These are phyloP conservation scores for Penicillium sclerotiorum DNA, from an alignment of 2,329 filamentous ascomycete genomes.

Conservation along the genomic window DNA sequence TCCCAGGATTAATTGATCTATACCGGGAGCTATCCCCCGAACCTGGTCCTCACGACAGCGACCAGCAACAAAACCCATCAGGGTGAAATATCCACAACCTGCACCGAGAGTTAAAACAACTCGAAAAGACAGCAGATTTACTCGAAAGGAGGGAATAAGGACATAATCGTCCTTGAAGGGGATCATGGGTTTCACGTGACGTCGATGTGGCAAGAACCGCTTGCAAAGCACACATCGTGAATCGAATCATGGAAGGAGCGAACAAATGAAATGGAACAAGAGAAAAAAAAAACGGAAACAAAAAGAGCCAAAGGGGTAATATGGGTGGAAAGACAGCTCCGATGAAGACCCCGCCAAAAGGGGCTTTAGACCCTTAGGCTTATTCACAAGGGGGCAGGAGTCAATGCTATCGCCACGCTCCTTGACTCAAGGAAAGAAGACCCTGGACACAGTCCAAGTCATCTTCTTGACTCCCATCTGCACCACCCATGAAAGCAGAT, in stretches of 20 bases:
- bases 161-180: slow-evolving; percentile 10
- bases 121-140: slow-evolving; percentile 5
- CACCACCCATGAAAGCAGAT: slow-evolving; percentile 71
- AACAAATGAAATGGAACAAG: slow-evolving; percentile 19
- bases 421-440: slow-evolving; percentile 84
- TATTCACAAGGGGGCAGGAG: slow-evolving; percentile 22
- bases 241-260: slow-evolving; percentile 19
- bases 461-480: slow-evolving; percentile 66
- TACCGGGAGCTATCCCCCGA: slow-evolving; percentile 10
- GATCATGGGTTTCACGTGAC: slow-evolving; percentile 28
- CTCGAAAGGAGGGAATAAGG: slow-evolving; percentile 6
- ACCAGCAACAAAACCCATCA: background rate
- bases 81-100: slow-evolving; percentile 1
- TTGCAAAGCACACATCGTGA: slow-evolving; percentile 33
- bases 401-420: slow-evolving; percentile 72
- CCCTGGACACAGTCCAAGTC: slow-evolving; percentile 90
- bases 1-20: slow-evolving; percentile 28
- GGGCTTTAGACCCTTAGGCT: background rate
- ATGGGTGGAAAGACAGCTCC: slow-evolving; percentile 19
- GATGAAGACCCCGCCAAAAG: slow-evolving; percentile 5
- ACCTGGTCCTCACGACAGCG: background rate
- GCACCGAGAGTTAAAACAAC: slow-evolving; percentile 1
- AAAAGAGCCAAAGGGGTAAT: slow-evolving; percentile 22
- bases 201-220: slow-evolving; percentile 28
- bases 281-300: slow-evolving; percentile 17